Evolutionary conservation across 1,284 basidiomycete genomes (phyloP).

Genomic region (Fistulinella staudtii): DNA sequence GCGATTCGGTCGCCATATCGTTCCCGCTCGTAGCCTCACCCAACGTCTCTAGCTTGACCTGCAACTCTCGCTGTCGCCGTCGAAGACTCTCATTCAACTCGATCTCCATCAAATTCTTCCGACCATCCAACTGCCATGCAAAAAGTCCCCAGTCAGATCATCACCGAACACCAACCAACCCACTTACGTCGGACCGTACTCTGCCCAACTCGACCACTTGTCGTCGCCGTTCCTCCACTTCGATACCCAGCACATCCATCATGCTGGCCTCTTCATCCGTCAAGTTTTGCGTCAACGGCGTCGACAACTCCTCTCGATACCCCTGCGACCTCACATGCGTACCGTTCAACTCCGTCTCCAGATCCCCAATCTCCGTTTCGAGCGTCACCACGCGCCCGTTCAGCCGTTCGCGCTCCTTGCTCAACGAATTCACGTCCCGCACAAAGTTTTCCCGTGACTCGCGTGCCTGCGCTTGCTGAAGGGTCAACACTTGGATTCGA

Average conservation of each 20-base stretch:
- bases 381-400: constrained; percentile 60
- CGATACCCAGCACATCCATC: constrained; percentile 70
- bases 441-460: constrained; percentile 66
- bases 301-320: constrained; percentile 70
- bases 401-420: constrained; percentile 70
- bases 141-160: constrained; percentile 3
- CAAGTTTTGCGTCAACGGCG: constrained; percentile 73
- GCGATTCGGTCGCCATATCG: constrained; percentile 54
- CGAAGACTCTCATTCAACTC: constrained; percentile 89
- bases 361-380: constrained; percentile 67
- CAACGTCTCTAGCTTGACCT: constrained; percentile 70
- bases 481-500: constrained; percentile 66
- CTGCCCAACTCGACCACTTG: constrained; percentile 67
- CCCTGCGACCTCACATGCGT: constrained; percentile 60
- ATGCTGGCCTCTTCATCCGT: constrained; percentile 67
- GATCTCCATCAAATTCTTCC: constrained; percentile 83
- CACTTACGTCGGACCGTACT: constrained; percentile 67
- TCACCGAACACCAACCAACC: background rate
- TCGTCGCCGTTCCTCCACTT: constrained; percentile 74
- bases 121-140: constrained; percentile 61
- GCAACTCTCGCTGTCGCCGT: constrained; percentile 75
- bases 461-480: constrained; percentile 68
- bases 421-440: constrained; percentile 59
- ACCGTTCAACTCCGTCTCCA: constrained; percentile 65
- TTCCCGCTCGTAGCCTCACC: constrained; percentile 64